Percentiles rank a stretch among this genome's conserved stretches.
These are phyloP conservation scores for Exophiala mesophila DNA, from an alignment of 2,329 filamentous ascomycete genomes.

Conservation along the genomic window DNA sequence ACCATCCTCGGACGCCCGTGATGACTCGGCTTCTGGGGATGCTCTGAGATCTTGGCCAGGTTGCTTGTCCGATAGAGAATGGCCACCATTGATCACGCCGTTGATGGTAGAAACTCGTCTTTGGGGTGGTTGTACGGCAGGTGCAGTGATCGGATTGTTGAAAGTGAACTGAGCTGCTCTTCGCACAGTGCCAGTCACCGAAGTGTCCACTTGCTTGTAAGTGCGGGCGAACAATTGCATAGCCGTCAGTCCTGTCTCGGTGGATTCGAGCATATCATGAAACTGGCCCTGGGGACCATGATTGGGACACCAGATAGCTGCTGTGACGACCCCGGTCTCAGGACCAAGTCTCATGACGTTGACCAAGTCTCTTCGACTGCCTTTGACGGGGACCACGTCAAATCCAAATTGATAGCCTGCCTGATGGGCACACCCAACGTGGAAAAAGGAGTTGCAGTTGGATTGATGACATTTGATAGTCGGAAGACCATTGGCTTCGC, in stretches of 20 bases:
- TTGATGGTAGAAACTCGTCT: constrained; percentile 56
- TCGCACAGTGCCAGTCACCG: constrained; percentile 83
- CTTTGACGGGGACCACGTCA: constrained; percentile 84
- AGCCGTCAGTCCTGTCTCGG: constrained; percentile 68
- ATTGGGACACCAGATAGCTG: constrained; percentile 86
- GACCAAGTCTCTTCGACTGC: constrained; percentile 74
- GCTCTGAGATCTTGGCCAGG: constrained; percentile 26
- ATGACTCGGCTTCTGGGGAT: constrained; percentile 18
- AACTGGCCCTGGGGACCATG: constrained; percentile 61
- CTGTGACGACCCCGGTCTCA: constrained; percentile 77
- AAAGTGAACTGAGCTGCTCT: constrained; percentile 69
- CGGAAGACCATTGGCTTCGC: constrained; percentile 64
- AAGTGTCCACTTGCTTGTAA: constrained; percentile 91
- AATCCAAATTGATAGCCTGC: constrained; percentile 81
- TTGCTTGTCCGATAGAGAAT: constrained; percentile 13
- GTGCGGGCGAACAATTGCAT: constrained; percentile 81
- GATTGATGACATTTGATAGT: constrained; percentile 72
- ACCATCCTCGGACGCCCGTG: constrained; percentile 14
- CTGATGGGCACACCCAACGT: constrained; percentile 86
- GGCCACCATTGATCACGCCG: constrained; percentile 24
- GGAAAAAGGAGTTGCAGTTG: constrained; percentile 54
- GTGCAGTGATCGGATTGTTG: constrained; percentile 32
- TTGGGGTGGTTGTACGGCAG: constrained; percentile 35
- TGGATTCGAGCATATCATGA: constrained; percentile 72
- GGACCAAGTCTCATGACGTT: constrained; percentile 74